These are phyloP conservation scores for Aspergillus cavernicola DNA, from an alignment of 495 filamentous ascomycete species.

Conservation along the genomic window DNA sequence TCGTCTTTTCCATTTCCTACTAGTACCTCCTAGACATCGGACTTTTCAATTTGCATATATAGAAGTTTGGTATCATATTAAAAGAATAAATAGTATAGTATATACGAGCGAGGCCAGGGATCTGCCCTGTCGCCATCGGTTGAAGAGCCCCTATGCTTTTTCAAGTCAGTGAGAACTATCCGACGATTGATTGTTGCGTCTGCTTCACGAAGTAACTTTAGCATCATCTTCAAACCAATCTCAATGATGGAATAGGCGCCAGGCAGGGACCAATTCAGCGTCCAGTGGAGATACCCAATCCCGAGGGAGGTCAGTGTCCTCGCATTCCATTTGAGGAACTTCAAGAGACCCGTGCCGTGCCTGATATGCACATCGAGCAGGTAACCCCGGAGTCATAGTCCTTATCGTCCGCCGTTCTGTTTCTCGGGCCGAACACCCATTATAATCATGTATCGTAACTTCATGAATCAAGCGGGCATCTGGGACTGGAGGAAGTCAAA, in stretches of 20 bases:
- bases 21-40: not conserved
- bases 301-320: not conserved
- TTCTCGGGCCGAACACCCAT: no score
- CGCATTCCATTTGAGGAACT: no score
- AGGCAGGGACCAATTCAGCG: not conserved
- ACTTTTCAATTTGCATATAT: not conserved
- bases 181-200: not conserved
- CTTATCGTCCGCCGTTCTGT: no score
- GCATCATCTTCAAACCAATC: not conserved
- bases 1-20: not conserved
- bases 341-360: no score
- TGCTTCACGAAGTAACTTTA: not conserved
- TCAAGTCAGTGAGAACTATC: no score
- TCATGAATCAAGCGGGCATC: slow-evolving; percentile 31
- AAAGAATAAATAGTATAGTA: no score
- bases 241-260: not conserved
- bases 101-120: no score
- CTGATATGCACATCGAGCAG: no score
- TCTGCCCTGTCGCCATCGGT: no score
- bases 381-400: no score
- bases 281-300: not conserved
- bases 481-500: slow-evolving; percentile 50
- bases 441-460: not conserved
- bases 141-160: no score
- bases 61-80: not conserved